phyloP scores from a whole-genome alignment of 2,329 filamentous ascomycete species.

The Sarocladium oryzae region DNA sequence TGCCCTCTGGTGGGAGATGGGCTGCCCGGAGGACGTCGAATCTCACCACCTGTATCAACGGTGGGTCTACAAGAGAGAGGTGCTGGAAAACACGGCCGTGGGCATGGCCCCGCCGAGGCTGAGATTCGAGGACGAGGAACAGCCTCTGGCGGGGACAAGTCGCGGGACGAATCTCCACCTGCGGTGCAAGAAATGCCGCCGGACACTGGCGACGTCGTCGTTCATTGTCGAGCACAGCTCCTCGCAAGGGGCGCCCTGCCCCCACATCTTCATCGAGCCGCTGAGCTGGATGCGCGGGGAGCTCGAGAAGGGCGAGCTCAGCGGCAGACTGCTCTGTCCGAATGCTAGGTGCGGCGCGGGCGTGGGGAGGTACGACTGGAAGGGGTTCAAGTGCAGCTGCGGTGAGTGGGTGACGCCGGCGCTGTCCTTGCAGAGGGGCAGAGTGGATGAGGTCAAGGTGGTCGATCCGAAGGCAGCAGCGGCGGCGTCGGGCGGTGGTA shows the following conservation, averaged over 20 bases:
- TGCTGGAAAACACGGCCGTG: constrained; percentile 55
- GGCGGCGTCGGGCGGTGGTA: constrained; percentile 19
- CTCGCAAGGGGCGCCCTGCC: constrained; percentile 44
- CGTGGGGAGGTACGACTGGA: constrained; percentile 92
- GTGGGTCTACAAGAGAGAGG: constrained; percentile 50
- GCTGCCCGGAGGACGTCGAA: constrained; percentile 61
- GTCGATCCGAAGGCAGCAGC: constrained; percentile 17
- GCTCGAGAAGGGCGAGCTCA: constrained; percentile 73
- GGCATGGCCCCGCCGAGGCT: constrained; percentile 78
- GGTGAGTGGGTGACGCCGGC: constrained; percentile 85
- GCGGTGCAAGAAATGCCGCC: constrained; percentile 87
- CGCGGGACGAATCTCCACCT: constrained; percentile 32
- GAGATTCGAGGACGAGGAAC: constrained; percentile 71
- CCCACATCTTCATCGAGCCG: constrained; percentile 86
- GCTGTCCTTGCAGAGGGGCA: constrained; percentile 76
- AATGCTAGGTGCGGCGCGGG: constrained; percentile 70
- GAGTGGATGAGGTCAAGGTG: constrained; percentile 62
- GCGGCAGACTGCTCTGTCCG: constrained; percentile 80
- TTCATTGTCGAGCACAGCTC: constrained; percentile 62
- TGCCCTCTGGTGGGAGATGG: constrained; percentile 80
- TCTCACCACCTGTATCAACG: constrained; percentile 73
- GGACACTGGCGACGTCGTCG: constrained; percentile 44
- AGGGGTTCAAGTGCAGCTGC: constrained; percentile 89
- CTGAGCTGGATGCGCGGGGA: constrained; percentile 89
- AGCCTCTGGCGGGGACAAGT: constrained; percentile 1